Percentiles rank a stretch among this genome's conserved stretches.
These are phyloP conservation scores for Ceriops zippeliana DNA, from an alignment of 345 rosid genomes.

Conservation along the genomic window DNA sequence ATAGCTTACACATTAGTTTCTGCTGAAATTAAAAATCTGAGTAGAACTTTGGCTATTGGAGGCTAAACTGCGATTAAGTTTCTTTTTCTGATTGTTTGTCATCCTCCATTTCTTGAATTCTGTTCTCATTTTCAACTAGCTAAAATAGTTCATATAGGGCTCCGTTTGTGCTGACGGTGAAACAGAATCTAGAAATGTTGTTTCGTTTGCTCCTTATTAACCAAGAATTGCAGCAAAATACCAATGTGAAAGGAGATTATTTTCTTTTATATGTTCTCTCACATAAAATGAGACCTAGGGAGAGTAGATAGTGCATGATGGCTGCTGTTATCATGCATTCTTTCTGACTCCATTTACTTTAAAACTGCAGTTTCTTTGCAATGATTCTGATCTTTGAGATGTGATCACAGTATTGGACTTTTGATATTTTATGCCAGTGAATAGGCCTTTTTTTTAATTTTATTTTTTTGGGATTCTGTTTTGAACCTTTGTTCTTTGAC, in stretches of 20 bases:
- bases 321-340: neutral
- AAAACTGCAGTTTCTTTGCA: neutral
- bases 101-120: neutral
- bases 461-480: neutral
- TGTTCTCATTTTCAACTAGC: neutral
- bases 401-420: neutral
- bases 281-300: neutral
- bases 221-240: too few species aligned
- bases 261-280: too few species aligned
- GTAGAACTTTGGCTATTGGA: neutral
- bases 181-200: too few species aligned
- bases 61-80: neutral
- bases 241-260: too few species aligned
- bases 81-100: neutral
- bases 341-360: neutral
- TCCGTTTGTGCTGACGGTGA: too few species aligned
- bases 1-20: neutral
- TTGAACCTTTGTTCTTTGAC: slow-evolving; percentile 1
- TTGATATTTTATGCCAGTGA: neutral
- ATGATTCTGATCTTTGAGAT: neutral
- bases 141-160: neutral
- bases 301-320: neutral
- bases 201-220: too few species aligned
- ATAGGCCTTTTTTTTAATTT: neutral
- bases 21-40: neutral